Evolutionary conservation across 768 basidiomycete species (phyloP).

Genomic region (Auricularia cornea): DNA sequence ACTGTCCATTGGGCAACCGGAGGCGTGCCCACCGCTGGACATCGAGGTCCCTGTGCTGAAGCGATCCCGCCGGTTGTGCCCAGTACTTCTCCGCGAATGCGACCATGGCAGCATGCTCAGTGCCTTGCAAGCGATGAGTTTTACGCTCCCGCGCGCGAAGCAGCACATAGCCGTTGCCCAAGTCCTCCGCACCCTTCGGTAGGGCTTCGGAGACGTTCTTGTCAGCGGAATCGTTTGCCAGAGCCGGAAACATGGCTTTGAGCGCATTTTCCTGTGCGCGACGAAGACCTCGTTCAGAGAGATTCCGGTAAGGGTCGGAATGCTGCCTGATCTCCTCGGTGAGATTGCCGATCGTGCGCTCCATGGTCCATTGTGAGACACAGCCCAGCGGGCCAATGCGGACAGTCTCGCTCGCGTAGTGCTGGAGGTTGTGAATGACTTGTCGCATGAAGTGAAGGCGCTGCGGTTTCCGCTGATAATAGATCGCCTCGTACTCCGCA

Average conservation of each 20-base stretch:
- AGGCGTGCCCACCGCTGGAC: no score
- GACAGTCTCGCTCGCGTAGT: not conserved
- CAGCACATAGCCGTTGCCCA: no score
- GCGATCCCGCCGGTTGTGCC: no score
- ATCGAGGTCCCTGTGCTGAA: no score
- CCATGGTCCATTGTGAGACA: not conserved
- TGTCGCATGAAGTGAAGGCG: not conserved
- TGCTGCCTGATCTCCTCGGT: constrained; percentile 2
- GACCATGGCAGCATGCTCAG: no score
- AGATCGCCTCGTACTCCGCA: not conserved
- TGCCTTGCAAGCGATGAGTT: no score
- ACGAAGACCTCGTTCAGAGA: not conserved
- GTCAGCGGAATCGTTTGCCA: no score
- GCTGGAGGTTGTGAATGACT: not conserved
- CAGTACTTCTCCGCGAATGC: no score
- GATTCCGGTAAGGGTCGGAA: not conserved
- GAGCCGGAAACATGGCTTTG: not conserved
- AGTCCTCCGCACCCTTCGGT: no score
- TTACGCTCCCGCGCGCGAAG: no score
- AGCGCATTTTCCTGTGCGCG: not conserved
- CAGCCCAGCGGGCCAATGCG: not conserved
- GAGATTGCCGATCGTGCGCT: not conserved
- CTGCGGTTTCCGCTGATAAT: not conserved
- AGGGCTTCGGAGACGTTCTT: no score
- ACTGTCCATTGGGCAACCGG: no score